Conservation (phyloP, 768 basidiomycete species). For the Lactifluus piperatus region DNA sequence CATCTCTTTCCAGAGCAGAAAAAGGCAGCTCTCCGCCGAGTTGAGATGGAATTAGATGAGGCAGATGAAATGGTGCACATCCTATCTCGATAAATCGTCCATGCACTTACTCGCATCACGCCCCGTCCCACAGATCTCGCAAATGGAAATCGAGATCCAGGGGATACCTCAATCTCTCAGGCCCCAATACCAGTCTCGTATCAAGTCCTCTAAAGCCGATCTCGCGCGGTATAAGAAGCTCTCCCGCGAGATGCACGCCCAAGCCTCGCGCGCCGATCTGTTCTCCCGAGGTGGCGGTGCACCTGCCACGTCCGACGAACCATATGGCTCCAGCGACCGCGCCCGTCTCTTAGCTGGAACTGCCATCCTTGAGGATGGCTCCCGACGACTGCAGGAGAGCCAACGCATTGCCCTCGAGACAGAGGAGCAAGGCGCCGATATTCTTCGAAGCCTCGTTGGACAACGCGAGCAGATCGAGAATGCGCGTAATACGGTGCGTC, state of each 20-base stretch:
- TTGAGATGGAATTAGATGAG: conserved; percentile 95
- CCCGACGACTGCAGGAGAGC: conserved; percentile 77
- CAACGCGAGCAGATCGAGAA: conserved; percentile 96
- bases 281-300: conserved; percentile 31
- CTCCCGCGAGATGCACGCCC: conserved; percentile 61
- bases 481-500: conserved; percentile 74
- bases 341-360: conserved; percentile 75
- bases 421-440: conserved; percentile 91
- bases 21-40: conserved; percentile 69
- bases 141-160: conserved; percentile 99
- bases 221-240: conserved; percentile 75
- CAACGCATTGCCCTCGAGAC: conserved; percentile 93
- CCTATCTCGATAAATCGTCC: neutral
- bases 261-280: conserved; percentile 70
- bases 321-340: conserved; percentile 60
- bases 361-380: conserved; percentile 72
- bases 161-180: conserved; percentile 85
- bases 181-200: conserved; percentile 64
- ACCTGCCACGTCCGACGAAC: conserved; percentile 69
- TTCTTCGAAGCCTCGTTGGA: conserved; percentile 69
- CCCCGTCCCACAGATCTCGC: conserved; percentile 59
- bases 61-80: conserved; percentile 87
- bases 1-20: conserved; percentile 51
- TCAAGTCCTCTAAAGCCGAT: conserved; percentile 66
- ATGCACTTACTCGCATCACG: neutral